Evolutionary conservation across 148 eudicot genomes (phyloP), one percentile per base, ranked within the genome.

Genomic region (Spergularia bocconei): DNA sequence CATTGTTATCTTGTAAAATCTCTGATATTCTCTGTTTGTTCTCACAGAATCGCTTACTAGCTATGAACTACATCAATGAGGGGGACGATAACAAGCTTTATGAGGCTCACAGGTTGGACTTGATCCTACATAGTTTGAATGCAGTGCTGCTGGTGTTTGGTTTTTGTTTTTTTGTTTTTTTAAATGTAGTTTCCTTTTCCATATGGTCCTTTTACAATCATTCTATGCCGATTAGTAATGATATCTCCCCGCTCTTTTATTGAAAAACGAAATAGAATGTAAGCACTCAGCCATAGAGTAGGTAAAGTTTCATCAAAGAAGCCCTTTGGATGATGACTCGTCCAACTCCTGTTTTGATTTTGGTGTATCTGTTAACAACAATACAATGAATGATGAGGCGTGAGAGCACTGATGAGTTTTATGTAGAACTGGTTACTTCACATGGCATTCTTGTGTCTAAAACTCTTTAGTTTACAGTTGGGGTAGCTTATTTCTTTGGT

Each of bases 21-120:
- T 51, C 16, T 61, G 12, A 51, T 70, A 33, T 67, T 20, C 25
- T 54, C 15, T 56, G 33, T 17, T 72, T 75, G 7, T 81, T 82
- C 33, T 83, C 81, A 80, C 94, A 95, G 99, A 95, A 95, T 78
- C 97, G 99, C 14, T 78, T 95, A 79, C 93, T 95, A 82, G 99
- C 99, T 62, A 89, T 95, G 98, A 95, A 95, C 85, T 95, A 95
- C 84, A 95, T 90, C 68, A 85, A 92, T 78, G 99, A 95, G 83
- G 99, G 99, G 75, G 82, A 82, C 55, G 97, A 95, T 78, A 97
- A 90, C 44, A 94, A 88, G 83, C 79, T 94, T 63, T 88, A 86
- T 65, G 96, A 87, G 78, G 90, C 93, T 83, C 98, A 94, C 91
- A 94, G 98, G 98, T 94, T 73, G 41, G 39, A 57, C 66, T 77